phyloP scores from a whole-genome alignment of 768 basidiomycete species.

The Favolaschia claudopus region DNA sequence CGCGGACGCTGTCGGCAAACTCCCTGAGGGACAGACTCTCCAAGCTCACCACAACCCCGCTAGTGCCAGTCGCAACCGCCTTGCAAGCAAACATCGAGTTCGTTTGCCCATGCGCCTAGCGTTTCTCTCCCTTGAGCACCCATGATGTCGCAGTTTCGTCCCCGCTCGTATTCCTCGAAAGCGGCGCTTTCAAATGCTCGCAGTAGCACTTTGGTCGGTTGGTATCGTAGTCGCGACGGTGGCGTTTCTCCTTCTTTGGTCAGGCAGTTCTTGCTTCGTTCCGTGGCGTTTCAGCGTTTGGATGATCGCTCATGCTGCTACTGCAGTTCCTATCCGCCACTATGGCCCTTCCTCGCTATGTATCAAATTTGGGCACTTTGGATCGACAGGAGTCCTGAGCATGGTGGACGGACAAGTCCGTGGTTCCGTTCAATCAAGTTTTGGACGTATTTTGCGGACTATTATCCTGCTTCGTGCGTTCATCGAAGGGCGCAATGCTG shows the following conservation, averaged over 20 bases:
- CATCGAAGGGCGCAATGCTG: neutral
- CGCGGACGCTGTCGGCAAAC: conserved; percentile 64
- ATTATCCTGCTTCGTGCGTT: conserved; percentile 90
- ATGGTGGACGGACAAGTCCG: conserved; percentile 71
- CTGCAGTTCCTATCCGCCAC: conserved; percentile 80
- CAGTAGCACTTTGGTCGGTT: conserved; percentile 89
- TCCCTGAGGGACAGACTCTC: conserved; percentile 69
- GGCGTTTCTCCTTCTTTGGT: conserved; percentile 86
- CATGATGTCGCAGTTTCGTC: conserved; percentile 65
- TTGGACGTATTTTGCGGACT: conserved; percentile 93
- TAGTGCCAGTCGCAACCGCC: conserved; percentile 64
- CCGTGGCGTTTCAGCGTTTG: neutral
- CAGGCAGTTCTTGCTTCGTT: too few species aligned
- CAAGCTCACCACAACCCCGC: conserved; percentile 63
- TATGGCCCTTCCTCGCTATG: conserved; percentile 84
- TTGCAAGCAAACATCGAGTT: conserved; percentile 81
- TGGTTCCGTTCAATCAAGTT: conserved; percentile 77
- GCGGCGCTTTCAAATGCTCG: conserved; percentile 87
- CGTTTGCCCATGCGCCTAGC: conserved; percentile 34
- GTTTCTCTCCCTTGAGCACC: neutral
- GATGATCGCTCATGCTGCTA: neutral
- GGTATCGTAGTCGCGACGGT: conserved; percentile 72
- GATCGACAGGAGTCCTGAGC: conserved; percentile 79
- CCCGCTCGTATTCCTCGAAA: conserved; percentile 87
- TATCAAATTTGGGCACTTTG: conserved; percentile 83